These are phyloP conservation scores for Podospora appendiculata DNA, from an alignment of 495 filamentous ascomycete genomes.

Conservation along the genomic window DNA sequence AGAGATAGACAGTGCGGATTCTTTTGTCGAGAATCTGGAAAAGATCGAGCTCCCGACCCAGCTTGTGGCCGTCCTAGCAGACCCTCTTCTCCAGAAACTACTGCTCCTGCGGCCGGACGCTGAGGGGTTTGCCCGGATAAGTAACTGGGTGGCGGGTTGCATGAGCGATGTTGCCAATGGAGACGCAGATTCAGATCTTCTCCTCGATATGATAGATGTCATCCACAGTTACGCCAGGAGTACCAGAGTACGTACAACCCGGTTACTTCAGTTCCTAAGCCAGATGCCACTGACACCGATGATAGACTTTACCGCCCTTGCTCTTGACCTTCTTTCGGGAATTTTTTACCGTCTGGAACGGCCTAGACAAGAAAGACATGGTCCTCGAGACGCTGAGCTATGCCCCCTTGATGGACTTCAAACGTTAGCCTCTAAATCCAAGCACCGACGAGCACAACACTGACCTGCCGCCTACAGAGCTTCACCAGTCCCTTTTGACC, in stretches of 20 bases:
- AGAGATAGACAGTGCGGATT: conserved; percentile 64
- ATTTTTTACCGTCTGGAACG: conserved; percentile 64
- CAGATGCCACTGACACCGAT: background rate
- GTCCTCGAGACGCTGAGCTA: conserved; percentile 61
- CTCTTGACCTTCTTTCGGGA: conserved; percentile 54
- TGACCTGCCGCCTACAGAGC: conserved; percentile 31
- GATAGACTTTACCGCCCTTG: conserved; percentile 52
- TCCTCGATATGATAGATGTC: conserved; percentile 49
- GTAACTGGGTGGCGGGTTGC: conserved; percentile 59
- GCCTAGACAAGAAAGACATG: conserved; percentile 46
- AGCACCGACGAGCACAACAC: background rate
- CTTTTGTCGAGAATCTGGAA: conserved; percentile 70
- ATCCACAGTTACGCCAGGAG: conserved; percentile 52
- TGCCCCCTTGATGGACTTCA: conserved; percentile 51
- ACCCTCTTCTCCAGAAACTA: conserved; percentile 73
- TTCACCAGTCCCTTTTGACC: conserved; percentile 40
- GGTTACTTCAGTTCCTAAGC: too few species aligned
- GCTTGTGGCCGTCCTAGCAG: conserved; percentile 65
- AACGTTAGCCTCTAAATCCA: conserved; percentile 28
- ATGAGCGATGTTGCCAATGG: conserved; percentile 51
- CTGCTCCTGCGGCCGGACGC: conserved; percentile 56
- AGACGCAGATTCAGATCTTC: conserved; percentile 38
- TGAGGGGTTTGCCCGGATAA: conserved; percentile 45
- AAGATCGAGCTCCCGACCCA: conserved; percentile 76
- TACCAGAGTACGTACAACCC: conserved; percentile 50